A percentile compares a stretch with the other conserved stretches of the same genome.
phyloP scores from a whole-genome alignment of 331 rosid species.

The Malus hybrid region DNA sequence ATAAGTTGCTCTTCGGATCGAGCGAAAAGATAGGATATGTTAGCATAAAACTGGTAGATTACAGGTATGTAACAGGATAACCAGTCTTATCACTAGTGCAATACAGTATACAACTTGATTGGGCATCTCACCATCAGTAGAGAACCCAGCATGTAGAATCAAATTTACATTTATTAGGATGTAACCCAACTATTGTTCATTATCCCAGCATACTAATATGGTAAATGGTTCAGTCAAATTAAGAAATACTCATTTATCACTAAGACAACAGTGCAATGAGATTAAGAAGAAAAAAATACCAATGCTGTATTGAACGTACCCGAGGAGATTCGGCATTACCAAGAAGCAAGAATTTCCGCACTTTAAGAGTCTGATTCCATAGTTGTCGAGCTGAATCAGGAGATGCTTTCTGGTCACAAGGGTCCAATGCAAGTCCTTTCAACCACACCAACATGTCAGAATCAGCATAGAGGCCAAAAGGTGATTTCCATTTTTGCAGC shows the following conservation, averaged over 20 bases:
- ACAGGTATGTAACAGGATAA: neutral
- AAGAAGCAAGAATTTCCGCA: neutral
- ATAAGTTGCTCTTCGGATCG: neutral
- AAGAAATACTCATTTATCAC: neutral
- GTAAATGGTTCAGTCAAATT: neutral
- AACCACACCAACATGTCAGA: slow-evolving; percentile 9
- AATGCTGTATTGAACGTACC: slow-evolving; percentile 14
- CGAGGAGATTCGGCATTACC: neutral
- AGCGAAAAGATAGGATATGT: neutral
- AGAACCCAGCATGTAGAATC: no score
- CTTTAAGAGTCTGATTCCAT: slow-evolving; percentile 6
- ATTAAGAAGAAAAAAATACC: neutral
- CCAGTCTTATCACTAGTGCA: neutral
- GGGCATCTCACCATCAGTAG: no score
- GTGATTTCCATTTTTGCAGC: neutral
- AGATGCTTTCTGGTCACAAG: neutral
- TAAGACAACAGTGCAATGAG: neutral
- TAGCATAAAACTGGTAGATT: neutral
- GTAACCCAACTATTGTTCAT: neutral
- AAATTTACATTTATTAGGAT: neutral
- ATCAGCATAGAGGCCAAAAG: neutral
- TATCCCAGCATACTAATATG: neutral
- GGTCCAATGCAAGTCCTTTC: slow-evolving; percentile 13
- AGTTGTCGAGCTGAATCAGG: neutral
- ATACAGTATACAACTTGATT: no score